Evolutionary conservation across 257 asterid genomes (phyloP), one percentile per base, ranked within the genome.

Genomic region (Echites panduratus): DNA sequence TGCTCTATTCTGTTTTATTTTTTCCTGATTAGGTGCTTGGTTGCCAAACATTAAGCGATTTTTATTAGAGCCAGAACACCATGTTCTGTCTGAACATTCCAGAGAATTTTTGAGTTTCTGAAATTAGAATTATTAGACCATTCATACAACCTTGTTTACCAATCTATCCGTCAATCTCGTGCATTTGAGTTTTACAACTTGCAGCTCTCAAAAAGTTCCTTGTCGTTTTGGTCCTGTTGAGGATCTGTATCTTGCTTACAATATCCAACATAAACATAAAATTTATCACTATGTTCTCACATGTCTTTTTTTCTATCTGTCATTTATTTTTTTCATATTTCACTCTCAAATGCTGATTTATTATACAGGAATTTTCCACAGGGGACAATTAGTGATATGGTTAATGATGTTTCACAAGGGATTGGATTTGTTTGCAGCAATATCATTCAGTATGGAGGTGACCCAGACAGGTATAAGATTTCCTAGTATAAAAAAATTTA

Each of bases 371-470:
- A 95, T 77, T 95, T 95, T 84, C 99, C 99, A 47, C 99, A 95
- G 87, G 99, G 99, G 73, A 95, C 99, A 74, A 92, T 95, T 50
- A 84, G 96, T 80, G 98, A 95, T 72, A 95, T 92, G 99, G 84
- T 90, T 80, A 72, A 79, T 47, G 99, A 95, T 59, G 96, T 95
- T 78, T 82, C 84, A 70, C 89, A 85, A 75, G 99, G 97, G 77
- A 90, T 95, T 73, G 83, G 92, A 64, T 90, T 80, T 73, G 74
- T 95, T 72, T 90, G 85, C 85, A 84, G 73, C 84, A 84, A 82
- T 81, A 82, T 92, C 48, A 73, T 79, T 74, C 94, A 89, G 50
- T 82, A 84, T 76, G 99, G 99, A 70, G 99, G 98, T 74, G 97
- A 95, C 63, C 96, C 97, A 61, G 83, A 87, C 79, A 92, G 87